Evolutionary conservation across 2,329 filamentous ascomycete species (phyloP).

Genomic region (Xylaria sp.): DNA sequence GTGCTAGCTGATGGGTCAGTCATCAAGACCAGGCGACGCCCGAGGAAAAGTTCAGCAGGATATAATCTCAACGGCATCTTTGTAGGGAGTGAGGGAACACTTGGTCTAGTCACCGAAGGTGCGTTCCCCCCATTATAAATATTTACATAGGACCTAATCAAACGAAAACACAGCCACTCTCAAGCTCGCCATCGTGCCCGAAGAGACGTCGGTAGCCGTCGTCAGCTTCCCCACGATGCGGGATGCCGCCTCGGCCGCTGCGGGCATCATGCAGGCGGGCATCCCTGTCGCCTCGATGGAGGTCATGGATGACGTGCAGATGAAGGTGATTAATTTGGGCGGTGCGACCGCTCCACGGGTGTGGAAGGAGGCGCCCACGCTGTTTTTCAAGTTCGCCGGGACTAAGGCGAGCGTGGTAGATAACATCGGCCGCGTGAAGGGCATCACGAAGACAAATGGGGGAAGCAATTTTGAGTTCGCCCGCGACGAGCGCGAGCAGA

Average conservation of each 20-base stretch:
- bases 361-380: conserved; percentile 80
- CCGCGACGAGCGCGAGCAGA: conserved; percentile 73
- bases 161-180: conserved; percentile 68
- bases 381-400: conserved; percentile 89
- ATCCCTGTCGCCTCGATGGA: conserved; percentile 82
- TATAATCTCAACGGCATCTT: conserved; percentile 86
- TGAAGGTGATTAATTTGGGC: conserved; percentile 81
- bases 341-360: conserved; percentile 73
- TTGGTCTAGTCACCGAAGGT: conserved; percentile 82
- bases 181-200: conserved; percentile 80
- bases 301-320: conserved; percentile 89
- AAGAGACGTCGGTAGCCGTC: conserved; percentile 80
- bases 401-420: conserved; percentile 81
- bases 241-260: conserved; percentile 78
- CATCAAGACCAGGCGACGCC: conserved; percentile 81
- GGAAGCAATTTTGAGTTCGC: conserved; percentile 81
- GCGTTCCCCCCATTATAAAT: conserved; percentile 14
- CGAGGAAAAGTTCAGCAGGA: conserved; percentile 81
- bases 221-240: conserved; percentile 82
- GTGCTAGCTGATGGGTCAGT: conserved; percentile 81
- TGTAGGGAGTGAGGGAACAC: conserved; percentile 82
- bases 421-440: conserved; percentile 75
- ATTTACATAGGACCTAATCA: conserved; percentile 4
- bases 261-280: conserved; percentile 78
- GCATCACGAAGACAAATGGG: conserved; percentile 72